These are phyloP conservation scores for Sugiyamaella pinicola DNA, from an alignment of 1,139 yeast species.

Conservation along the genomic window DNA sequence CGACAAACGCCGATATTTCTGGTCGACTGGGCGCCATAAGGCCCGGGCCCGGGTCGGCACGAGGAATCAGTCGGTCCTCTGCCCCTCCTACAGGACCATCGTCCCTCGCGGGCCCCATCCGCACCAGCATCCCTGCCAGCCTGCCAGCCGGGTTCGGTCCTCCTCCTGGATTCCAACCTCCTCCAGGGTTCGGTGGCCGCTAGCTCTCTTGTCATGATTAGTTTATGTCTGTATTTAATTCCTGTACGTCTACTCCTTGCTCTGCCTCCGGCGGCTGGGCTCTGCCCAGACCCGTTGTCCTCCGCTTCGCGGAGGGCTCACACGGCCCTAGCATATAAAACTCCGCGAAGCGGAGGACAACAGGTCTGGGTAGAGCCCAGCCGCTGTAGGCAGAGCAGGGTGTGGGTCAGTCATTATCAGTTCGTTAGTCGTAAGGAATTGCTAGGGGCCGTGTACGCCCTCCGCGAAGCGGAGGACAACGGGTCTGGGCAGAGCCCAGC, in stretches of 20 bases:
- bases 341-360: not conserved
- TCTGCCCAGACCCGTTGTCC: constrained; percentile 11
- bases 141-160: constrained; percentile 37
- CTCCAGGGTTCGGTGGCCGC: constrained; percentile 24
- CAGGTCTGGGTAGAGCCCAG: too few species aligned
- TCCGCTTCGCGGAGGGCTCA: constrained; percentile 8
- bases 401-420: not conserved
- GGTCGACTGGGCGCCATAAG: constrained; percentile 47
- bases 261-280: constrained; percentile 13
- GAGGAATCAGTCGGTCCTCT: constrained; percentile 42
- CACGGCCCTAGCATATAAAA: too few species aligned
- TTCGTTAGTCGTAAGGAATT: too few species aligned
- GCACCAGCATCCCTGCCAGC: constrained; percentile 31
- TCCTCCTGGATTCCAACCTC: constrained; percentile 37
- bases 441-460: too few species aligned
- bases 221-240: constrained; percentile 7
- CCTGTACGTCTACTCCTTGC: not conserved
- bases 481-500: constrained; percentile 15
- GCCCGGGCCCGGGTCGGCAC: constrained; percentile 51
- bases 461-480: constrained; percentile 5
- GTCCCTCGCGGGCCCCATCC: constrained; percentile 38
- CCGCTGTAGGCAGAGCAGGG: too few species aligned
- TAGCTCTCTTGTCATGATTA: constrained; percentile 7
- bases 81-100: constrained; percentile 25
- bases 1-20: constrained; percentile 52